Conservation (phyloP, 148 eudicot species). For the Chenopodium suecicum region DNA sequence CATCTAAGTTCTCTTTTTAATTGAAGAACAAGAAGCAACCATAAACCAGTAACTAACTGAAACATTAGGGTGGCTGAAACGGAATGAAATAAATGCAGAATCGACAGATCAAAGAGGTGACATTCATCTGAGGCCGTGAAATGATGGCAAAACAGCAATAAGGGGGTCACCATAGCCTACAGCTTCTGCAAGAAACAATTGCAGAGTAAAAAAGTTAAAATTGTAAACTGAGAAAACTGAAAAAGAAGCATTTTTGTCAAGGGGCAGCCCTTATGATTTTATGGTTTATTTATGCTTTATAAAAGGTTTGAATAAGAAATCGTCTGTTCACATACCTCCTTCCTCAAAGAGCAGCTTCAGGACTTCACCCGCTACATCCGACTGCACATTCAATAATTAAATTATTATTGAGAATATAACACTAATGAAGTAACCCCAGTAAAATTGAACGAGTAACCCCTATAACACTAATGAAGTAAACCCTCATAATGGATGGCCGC, state of each 20-base stretch:
- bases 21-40: background rate
- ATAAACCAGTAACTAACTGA: background rate
- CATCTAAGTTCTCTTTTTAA: constrained; percentile 19
- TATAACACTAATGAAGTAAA: too few species aligned
- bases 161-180: constrained; percentile 87
- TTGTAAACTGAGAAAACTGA: background rate
- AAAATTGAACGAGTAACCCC: too few species aligned
- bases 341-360: constrained; percentile 62
- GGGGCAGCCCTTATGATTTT: background rate
- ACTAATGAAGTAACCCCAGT: too few species aligned
- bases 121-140: constrained; percentile 39
- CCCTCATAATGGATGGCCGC: too few species aligned
- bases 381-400: constrained; percentile 42
- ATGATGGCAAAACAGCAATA: constrained; percentile 70
- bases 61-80: background rate
- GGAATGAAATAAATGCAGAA: constrained; percentile 1
- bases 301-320: background rate
- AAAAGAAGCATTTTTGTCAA: background rate
- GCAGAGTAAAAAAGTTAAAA: background rate
- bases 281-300: background rate
- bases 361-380: constrained; percentile 88
- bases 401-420: too few species aligned
- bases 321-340: constrained; percentile 52
- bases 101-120: constrained; percentile 4
- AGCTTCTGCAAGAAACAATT: constrained; percentile 52